Evolutionary conservation across 2,329 filamentous ascomycete species (phyloP).

Genomic region (Colletotrichum sp.): DNA sequence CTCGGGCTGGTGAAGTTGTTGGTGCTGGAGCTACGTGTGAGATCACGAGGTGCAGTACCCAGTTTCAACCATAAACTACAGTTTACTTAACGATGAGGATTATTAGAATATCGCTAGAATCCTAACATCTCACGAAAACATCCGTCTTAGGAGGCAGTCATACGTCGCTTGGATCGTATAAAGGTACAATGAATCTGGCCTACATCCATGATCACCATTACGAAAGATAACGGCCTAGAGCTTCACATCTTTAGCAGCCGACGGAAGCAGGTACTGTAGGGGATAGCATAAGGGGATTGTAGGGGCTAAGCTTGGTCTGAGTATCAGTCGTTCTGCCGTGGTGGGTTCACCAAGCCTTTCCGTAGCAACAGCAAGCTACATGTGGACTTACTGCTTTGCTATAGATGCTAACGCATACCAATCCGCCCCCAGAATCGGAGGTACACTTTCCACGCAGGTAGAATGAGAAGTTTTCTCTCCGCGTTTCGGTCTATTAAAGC

Average conservation of each 20-base stretch:
- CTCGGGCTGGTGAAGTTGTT: not conserved
- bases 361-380: not conserved
- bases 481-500: not conserved
- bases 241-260: not conserved
- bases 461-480: not conserved
- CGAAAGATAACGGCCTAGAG: not conserved
- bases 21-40: not conserved
- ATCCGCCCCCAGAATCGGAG: not conserved
- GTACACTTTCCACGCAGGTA: not conserved
- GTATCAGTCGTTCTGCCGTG: not conserved
- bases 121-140: not conserved
- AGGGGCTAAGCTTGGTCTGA: not conserved
- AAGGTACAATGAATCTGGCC: not conserved
- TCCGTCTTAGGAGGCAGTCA: too few relatives aligned
- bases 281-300: not conserved
- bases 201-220: not conserved
- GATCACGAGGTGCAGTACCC: not conserved
- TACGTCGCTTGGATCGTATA: not conserved
- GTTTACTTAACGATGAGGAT: not conserved
- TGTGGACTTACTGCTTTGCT: not conserved
- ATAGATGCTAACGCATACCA: not conserved
- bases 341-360: not conserved
- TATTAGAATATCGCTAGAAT: not conserved
- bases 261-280: not conserved
- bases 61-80: not conserved